Evolutionary conservation across 352 stramenopile species (phyloP).

Genomic region (Phytophthora parvispora): DNA sequence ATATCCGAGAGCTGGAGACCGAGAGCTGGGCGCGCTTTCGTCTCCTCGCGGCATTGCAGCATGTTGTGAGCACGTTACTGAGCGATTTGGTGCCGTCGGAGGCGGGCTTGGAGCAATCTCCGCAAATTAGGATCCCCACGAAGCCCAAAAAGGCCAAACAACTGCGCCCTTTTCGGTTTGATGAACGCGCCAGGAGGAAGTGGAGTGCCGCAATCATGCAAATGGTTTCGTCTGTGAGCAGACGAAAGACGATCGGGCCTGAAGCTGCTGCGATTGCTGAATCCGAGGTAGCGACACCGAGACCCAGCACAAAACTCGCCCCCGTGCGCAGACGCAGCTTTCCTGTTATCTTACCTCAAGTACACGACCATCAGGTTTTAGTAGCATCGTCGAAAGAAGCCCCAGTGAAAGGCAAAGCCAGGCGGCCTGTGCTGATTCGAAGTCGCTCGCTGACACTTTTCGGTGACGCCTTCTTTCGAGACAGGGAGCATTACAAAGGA

Average conservation of each 20-base stretch:
- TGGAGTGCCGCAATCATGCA: conserved; percentile 32
- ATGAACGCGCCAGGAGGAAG: conserved; percentile 20
- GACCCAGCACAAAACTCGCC: conserved; percentile 5
- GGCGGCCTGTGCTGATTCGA: conserved; percentile 24
- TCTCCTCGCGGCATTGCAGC: conserved; percentile 46
- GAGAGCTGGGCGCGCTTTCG: conserved; percentile 62
- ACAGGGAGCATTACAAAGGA: conserved; percentile 3
- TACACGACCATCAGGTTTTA: not conserved
- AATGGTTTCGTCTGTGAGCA: conserved; percentile 24
- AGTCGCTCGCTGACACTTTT: conserved; percentile 61
- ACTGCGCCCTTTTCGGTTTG: conserved; percentile 25
- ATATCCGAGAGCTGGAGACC: conserved; percentile 45
- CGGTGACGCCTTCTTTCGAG: conserved; percentile 44
- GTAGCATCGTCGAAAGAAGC: not conserved
- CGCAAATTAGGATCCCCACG: not conserved
- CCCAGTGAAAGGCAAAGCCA: not conserved
- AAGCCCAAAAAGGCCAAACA: conserved; percentile 4
- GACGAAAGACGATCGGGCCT: conserved; percentile 11
- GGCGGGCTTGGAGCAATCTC: not conserved
- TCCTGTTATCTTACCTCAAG: conserved; percentile 4
- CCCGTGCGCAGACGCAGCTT: conserved; percentile 15
- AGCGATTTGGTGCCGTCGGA: conserved; percentile 32
- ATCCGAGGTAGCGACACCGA: not conserved
- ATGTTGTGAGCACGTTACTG: conserved; percentile 40
- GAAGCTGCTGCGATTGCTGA: not conserved